phyloP scores from a whole-genome alignment of 805 yeast species.

The Barnettozyma botsteinii region DNA sequence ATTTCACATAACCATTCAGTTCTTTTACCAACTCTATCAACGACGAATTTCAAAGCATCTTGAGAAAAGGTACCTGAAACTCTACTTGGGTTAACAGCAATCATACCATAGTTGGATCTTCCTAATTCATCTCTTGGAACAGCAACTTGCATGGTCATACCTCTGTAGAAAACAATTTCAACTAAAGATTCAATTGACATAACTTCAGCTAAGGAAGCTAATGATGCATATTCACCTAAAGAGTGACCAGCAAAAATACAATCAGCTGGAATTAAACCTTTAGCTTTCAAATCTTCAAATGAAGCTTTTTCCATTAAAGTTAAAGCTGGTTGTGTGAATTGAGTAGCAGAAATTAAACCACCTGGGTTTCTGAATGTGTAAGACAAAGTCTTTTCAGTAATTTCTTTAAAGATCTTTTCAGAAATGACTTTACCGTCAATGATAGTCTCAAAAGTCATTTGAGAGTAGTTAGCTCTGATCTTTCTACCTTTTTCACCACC shows the following conservation, averaged over 20 bases:
- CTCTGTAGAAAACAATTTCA: slow-evolving; percentile 98
- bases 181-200: slow-evolving; percentile 98
- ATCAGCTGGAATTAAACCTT: slow-evolving; percentile 91
- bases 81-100: slow-evolving; percentile 96
- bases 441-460: slow-evolving; percentile 96
- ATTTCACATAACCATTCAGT: slow-evolving; percentile 95
- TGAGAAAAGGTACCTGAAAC: slow-evolving; percentile 84
- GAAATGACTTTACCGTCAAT: slow-evolving; percentile 77
- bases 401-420: slow-evolving; percentile 93
- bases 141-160: slow-evolving; percentile 99
- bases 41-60: slow-evolving; percentile 90
- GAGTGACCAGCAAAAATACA: slow-evolving; percentile 99
- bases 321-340: slow-evolving; percentile 98
- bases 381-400: slow-evolving; percentile 73
- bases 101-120: slow-evolving; percentile 98
- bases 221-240: slow-evolving; percentile 96
- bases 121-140: slow-evolving; percentile 96
- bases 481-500: slow-evolving; percentile 97
- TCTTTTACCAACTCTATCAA: slow-evolving; percentile 74
- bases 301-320: slow-evolving; percentile 99
- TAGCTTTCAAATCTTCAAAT: slow-evolving; percentile 93
- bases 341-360: slow-evolving; percentile 96
- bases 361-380: slow-evolving; percentile 88
- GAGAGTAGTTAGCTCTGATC: slow-evolving; percentile 89
- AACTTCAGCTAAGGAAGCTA: slow-evolving; percentile 94